Evolutionary conservation across 2,329 filamentous ascomycete species (phyloP), one percentile per base, ranked within the genome.

Genomic region (Cadophora sp.): DNA sequence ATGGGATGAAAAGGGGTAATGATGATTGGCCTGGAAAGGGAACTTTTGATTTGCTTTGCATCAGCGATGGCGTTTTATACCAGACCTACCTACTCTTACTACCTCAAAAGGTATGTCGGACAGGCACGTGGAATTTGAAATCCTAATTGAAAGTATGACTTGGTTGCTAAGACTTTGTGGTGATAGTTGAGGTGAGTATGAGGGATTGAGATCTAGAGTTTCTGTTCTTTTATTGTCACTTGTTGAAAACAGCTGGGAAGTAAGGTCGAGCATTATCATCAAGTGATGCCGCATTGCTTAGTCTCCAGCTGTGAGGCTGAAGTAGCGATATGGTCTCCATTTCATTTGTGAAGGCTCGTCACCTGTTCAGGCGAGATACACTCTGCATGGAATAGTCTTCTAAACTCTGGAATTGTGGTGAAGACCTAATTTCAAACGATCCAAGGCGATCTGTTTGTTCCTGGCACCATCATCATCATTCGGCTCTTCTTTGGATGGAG

Each of bases 1-100:
- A 16, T 51, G 60, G 60, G 55, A 40, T 48, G 56, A 50, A 24
- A 31, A 8, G 48, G 31, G 56, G 22, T 26, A n/a, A 53, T 64
- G 11, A 12, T 34, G 29, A 48, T 56, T n/a, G 19, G 46, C 26
- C 19, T 16, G 40, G 48, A 22, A 16, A 14, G 40, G 3, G 11
- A 8, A 43, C n/a, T 24, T 56, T 62, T 55, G 48, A 62, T 56
- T 59, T 59, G 34, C 34, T 37, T n/a, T 37, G 68, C 68, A 70
- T 70, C 50, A 66, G 65, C 68, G 65, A 59, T 63, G 68, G 68
- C 66, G 68, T 64, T 70, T 51, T 66, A 70, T 70, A 70, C 68
- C 68, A 64, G 22, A 48, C 37, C 43, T 50, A 62, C 26, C 22
- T 31, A 16, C 14, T 53, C 26, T 16, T 26, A 31, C 51, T 55